Conservation (phyloP, 1,139 yeast genomes). For the Pichia sp. region DNA sequence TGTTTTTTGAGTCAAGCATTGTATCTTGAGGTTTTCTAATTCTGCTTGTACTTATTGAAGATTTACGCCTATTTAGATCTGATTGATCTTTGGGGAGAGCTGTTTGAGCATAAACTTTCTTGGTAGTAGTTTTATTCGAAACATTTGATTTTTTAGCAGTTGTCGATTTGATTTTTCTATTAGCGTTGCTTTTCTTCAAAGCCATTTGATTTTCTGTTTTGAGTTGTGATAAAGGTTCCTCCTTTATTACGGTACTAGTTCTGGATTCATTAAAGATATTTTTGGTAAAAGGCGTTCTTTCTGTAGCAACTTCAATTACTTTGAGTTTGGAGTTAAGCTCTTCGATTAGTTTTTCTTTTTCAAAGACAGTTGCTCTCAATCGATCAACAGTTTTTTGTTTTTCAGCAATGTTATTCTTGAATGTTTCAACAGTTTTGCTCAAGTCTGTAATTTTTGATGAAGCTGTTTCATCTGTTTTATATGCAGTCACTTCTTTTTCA, state of each 20-base stretch:
- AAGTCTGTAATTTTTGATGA: background rate
- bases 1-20: background rate
- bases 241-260: constrained; percentile 1
- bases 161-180: background rate
- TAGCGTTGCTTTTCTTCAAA: too few species aligned
- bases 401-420: background rate
- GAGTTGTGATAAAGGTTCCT: background rate
- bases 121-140: too few species aligned
- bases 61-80: too few species aligned
- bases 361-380: background rate
- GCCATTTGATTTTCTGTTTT: background rate
- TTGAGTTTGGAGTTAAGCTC: background rate
- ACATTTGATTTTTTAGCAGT: background rate
- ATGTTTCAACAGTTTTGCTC: background rate
- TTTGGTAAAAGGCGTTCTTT: too few species aligned
- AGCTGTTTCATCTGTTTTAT: background rate
- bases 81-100: too few species aligned
- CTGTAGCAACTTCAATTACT: background rate
- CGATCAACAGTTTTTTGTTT: background rate
- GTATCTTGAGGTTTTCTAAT: too few species aligned
- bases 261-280: too few species aligned
- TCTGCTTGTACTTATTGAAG: too few species aligned
- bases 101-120: too few species aligned
- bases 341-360: background rate
- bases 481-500: background rate